Evolutionary conservation across 441 rosid genomes (phyloP), one percentile per base, ranked within the genome.

Genomic region (Heliophila coronopifolia): DNA sequence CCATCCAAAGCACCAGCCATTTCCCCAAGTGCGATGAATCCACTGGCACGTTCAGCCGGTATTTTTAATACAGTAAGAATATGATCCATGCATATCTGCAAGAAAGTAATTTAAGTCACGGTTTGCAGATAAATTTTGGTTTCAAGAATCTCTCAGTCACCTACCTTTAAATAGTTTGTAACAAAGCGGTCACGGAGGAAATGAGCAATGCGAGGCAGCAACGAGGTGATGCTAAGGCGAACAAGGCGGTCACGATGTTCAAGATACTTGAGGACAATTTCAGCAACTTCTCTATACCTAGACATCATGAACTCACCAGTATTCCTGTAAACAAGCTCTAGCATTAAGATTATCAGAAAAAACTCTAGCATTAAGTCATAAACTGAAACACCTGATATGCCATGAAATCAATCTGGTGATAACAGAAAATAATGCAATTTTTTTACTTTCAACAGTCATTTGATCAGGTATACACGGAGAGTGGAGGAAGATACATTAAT

Each of bases 1-100:
- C 98, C 99, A 54, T 94, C 98, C 76, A 94, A 71, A 68, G 99
- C 99, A 75, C 99, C 99, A 44, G 99, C 99, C 99, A 94, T 94
- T 78, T 94, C 99, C 43, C 99, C 99, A 40, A 94, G 94, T 58
- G 99, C 99, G 61, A 83, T 74, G 71, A 94, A 94, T 36, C 96
- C 99, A 70, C 96, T 94, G 43, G 91, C 96, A 51, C 99, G 94
- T 65, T 94, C 98, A 68, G 94, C 95, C 15, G 95, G 95, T 53
- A 69, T 70, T 68, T 77, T 76, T 57, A 94, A 69, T 72, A 94
- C 99, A 4, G 95, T 68, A 55, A 94, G 83, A 67, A 94, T 90
- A 73, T 94, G 96, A 68, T 75, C 61, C 99, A 94, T 94, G 88
- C 98, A 94, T 69, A 83, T 94, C 98, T 94, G 77, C 74, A 69